These are phyloP conservation scores for Xylaria sp. DNA, from an alignment of 2,329 filamentous ascomycete genomes.

Conservation along the genomic window DNA sequence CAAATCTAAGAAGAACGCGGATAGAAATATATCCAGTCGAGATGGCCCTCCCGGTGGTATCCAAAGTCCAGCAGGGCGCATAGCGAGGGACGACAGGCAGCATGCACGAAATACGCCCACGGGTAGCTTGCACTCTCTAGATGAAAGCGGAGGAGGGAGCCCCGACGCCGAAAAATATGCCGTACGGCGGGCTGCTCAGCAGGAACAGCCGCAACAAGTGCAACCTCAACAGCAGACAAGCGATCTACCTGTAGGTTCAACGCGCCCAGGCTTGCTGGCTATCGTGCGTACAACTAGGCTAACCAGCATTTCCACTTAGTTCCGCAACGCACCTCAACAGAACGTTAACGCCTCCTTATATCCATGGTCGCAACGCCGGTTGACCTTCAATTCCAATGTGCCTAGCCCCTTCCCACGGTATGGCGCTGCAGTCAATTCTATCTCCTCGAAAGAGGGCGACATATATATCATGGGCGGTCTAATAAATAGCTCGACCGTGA, in stretches of 20 bases:
- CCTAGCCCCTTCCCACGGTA: slow-evolving; percentile 94
- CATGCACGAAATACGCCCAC: slow-evolving; percentile 75
- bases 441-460: slow-evolving; percentile 94
- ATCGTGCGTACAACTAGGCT: slow-evolving; percentile 9
- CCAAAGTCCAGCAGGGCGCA: slow-evolving; percentile 60
- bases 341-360: slow-evolving; percentile 85
- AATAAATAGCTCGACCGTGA: slow-evolving; percentile 94
- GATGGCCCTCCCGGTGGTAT: slow-evolving; percentile 65
- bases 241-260: slow-evolving; percentile 55
- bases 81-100: slow-evolving; percentile 66
- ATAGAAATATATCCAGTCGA: slow-evolving; percentile 67
- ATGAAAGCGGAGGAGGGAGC: slow-evolving; percentile 67
- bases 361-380: slow-evolving; percentile 91
- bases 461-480: slow-evolving; percentile 98
- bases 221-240: slow-evolving; percentile 44
- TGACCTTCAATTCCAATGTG: slow-evolving; percentile 82
- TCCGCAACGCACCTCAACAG: slow-evolving; percentile 59
- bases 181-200: slow-evolving; percentile 64
- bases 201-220: slow-evolving; percentile 57
- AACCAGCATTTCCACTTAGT: slow-evolving; percentile 51
- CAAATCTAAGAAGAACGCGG: slow-evolving; percentile 82
- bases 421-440: slow-evolving; percentile 93
- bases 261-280: slow-evolving; percentile 8
- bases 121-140: slow-evolving; percentile 80
- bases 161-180: slow-evolving; percentile 70